Base-by-base conservation (phyloP, 164 flowering plant genomes). In the Vitis riparia region DNA sequence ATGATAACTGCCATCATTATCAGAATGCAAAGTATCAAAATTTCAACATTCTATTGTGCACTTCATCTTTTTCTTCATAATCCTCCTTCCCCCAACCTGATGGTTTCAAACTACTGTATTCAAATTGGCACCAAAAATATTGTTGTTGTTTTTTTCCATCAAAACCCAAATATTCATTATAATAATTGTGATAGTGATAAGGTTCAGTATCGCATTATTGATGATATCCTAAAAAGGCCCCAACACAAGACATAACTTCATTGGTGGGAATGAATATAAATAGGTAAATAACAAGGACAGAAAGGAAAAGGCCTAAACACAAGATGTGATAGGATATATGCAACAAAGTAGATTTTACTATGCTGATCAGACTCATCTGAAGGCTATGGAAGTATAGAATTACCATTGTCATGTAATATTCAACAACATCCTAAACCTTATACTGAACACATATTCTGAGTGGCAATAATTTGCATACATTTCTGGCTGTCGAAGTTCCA, bases 381-480 rank as follows among this genome's bases (percentile, higher is more conserved):
- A 57, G 19, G 59, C 11, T 57, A 10, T 17, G 12, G 10, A 57
- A 37, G 44, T 37, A 37, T 37, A 37, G 44, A 37, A 37, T 3
- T 37, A 37, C 7, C 44, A 37, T 37, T 37, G 44, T 7, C 44
- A 37, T 37, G 44, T 37, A 3, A 37, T 37, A 37, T 37, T 37
- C 14, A 57, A 57, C 11, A 5, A 16, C 59, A 16, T 11, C 50
- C 17, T n/a, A 14, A 16, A 50, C 16, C n/a, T 7, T 9, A 27
- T 14, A 6, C 64, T 2, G 7, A 44, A 30, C 16, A 2, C 47
- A 11, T 27, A 49, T 13, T 52, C 55, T 65, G 23, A 52, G 55
- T 52, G 55, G 50, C 49, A 53, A 17, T 5, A 55, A 11, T n/a
- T 51, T 67, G 44, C 65, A 55, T 67, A 75, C 75, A 71, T 50